phyloP scores from a whole-genome alignment of 148 eudicot genomes.

The Nyssa sinensis region DNA sequence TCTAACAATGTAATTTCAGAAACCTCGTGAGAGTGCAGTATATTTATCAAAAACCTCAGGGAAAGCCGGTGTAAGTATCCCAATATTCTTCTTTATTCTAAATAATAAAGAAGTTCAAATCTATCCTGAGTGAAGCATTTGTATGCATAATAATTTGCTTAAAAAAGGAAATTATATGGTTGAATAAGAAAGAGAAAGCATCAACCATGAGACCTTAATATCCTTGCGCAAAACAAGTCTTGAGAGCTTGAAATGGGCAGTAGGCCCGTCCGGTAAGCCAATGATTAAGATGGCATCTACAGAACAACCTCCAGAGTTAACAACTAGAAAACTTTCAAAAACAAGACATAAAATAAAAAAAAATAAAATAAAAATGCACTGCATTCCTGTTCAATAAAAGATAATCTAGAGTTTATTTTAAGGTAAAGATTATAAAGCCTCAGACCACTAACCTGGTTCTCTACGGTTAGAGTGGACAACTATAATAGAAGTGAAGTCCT shows the following conservation, averaged over 20 bases:
- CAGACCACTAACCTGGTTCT: constrained; percentile 66
- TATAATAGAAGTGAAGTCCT: constrained; percentile 77
- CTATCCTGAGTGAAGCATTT: not conserved
- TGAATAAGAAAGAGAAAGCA: not conserved
- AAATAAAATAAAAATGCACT: not conserved
- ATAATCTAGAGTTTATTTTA: not conserved
- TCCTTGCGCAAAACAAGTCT: constrained; percentile 85
- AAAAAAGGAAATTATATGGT: not conserved
- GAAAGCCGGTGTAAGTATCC: too few relatives aligned
- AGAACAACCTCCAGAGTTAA: constrained; percentile 14
- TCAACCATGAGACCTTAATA: constrained; percentile 53
- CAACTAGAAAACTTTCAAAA: not conserved
- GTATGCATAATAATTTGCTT: not conserved
- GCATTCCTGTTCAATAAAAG: not conserved
- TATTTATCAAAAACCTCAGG: too few relatives aligned
- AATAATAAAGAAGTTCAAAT: not conserved
- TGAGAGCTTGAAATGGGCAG: constrained; percentile 94
- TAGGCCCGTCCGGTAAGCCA: constrained; percentile 94
- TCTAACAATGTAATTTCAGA: too few relatives aligned
- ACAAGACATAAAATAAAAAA: not conserved
- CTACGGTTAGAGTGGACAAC: constrained; percentile 93
- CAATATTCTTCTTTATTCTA: too few relatives aligned
- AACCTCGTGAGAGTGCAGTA: too few relatives aligned
- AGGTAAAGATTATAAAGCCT: not conserved
- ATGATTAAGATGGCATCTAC: constrained; percentile 80